Base-by-base conservation (phyloP, 176 grass and related monocot species). In the Carex kokanica region DNA sequence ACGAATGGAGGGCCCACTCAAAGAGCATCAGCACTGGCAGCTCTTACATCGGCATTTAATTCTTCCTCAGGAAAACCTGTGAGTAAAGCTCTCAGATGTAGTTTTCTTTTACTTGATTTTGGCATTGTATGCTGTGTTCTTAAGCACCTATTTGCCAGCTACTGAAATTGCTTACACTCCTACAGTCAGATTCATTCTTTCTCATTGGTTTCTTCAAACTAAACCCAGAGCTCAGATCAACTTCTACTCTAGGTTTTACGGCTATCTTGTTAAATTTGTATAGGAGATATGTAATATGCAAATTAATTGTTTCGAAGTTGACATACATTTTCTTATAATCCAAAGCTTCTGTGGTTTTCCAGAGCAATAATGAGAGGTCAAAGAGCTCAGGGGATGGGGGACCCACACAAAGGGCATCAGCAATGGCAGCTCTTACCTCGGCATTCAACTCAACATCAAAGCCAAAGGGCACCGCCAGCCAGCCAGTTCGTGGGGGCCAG, bases 31-130 rank as follows among this genome's bases (percentile, higher is more conserved):
- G 94, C 94, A 72, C 18, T 97, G 65, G 94, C 94, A 4, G 94
- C 94, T 69, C 92, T 97, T 80, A 94, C 94, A 63, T 94, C 90
- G 79, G 94, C 94, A 51, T 81, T 97, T 55, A 97, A 92, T 86
- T 86, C 92, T 80, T 88, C 90, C 82, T 92, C 92, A 3, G 60
- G 60, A 51, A 82, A 82, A 68, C 41, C 61, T 52, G 80, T 82
- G 54, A 23, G 60, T 67, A 31, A 36, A 32, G 12, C 2, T 40
- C 57, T 81, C 51, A 78, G 23, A 40, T 69, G 32, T 69, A 18
- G 18, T 41, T 41, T 69, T 41, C 14, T 68, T 38, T 68, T 34
- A 68, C 31, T 68, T 68, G 27, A 40, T 40, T 69, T 38, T 68
- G 13, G 31, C 32, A 32, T 55, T 55, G 49, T 56, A 27, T 8